Conservation (phyloP, 2,329 filamentous ascomycete species). For the Colletotrichum coccodes region DNA sequence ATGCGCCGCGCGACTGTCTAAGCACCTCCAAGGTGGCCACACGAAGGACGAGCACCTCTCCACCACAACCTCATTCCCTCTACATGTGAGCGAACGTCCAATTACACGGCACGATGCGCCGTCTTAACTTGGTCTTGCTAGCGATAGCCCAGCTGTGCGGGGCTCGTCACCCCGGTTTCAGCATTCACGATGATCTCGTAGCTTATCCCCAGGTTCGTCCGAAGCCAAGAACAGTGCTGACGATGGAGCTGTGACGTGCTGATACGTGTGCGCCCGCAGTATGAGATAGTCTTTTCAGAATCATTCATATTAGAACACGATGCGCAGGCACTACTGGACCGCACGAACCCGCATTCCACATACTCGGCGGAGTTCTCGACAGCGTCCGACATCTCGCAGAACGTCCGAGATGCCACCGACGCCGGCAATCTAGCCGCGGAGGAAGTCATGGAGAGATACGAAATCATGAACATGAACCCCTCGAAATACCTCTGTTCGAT, state of each 20-base stretch:
- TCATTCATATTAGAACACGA: slow-evolving; percentile 77
- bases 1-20: slow-evolving; percentile 1
- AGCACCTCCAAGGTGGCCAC: slow-evolving; percentile 9
- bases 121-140: slow-evolving; percentile 55
- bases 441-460: slow-evolving; percentile 65
- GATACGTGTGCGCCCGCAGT: slow-evolving; percentile 59
- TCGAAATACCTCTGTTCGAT: slow-evolving; percentile 87
- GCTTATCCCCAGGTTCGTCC: slow-evolving; percentile 81
- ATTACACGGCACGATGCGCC: slow-evolving; percentile 59
- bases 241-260: not conserved
- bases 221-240: slow-evolving; percentile 35
- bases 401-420: slow-evolving; percentile 46
- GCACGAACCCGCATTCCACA: slow-evolving; percentile 45
- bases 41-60: slow-evolving; percentile 2
- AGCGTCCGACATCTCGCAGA: slow-evolving; percentile 51
- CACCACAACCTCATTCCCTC: slow-evolving; percentile 24
- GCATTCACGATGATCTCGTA: slow-evolving; percentile 87
- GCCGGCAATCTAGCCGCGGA: slow-evolving; percentile 39
- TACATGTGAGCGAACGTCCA: slow-evolving; percentile 45
- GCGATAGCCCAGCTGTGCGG: slow-evolving; percentile 54
- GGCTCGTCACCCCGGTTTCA: slow-evolving; percentile 72
- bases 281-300: slow-evolving; percentile 81
- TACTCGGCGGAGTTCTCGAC: slow-evolving; percentile 52
- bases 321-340: slow-evolving; percentile 70
- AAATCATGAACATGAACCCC: slow-evolving; percentile 77